phyloP scores from a whole-genome alignment of 345 rosid species.

The Cardamine chenopodiifolia region DNA sequence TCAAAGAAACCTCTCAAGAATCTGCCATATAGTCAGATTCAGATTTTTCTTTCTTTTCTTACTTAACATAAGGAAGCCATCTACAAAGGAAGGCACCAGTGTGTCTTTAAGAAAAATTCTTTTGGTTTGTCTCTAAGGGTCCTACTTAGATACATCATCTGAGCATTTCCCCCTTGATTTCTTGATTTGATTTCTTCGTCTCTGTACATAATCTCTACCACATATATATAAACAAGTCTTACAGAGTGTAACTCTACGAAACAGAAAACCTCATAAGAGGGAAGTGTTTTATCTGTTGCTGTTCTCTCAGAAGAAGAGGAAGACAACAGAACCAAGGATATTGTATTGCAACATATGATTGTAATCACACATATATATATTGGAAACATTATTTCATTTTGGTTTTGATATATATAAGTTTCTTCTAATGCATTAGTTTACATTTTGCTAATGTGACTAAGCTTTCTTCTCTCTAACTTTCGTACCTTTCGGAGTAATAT shows the following conservation, averaged over 20 bases:
- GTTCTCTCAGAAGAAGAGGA: slow-evolving; percentile 19
- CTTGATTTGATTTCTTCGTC: slow-evolving; percentile 43
- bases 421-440: slow-evolving; percentile 35
- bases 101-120: slow-evolving; percentile 29
- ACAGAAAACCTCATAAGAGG: slow-evolving; percentile 6
- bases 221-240: slow-evolving; percentile 36
- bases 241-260: slow-evolving; percentile 34
- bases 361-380: slow-evolving; percentile 25
- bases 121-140: slow-evolving; percentile 41
- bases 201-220: slow-evolving; percentile 40
- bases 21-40: slow-evolving; percentile 46
- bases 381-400: slow-evolving; percentile 37
- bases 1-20: slow-evolving; percentile 41
- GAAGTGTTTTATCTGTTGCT: slow-evolving; percentile 33
- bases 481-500: slow-evolving; percentile 19
- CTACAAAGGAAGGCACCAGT: slow-evolving; percentile 37
- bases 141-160: slow-evolving; percentile 43
- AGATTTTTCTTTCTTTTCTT: slow-evolving; percentile 15
- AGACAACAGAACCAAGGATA: slow-evolving; percentile 6
- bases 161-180: slow-evolving; percentile 30
- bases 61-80: slow-evolving; percentile 43
- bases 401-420: slow-evolving; percentile 18
- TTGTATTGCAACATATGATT: slow-evolving; percentile 24
- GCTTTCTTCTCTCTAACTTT: slow-evolving; percentile 27
- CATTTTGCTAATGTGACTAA: slow-evolving; percentile 33